Evolutionary conservation across 306 rosid genomes (phyloP).

Genomic region (Herpetospermum pedunculosum): DNA sequence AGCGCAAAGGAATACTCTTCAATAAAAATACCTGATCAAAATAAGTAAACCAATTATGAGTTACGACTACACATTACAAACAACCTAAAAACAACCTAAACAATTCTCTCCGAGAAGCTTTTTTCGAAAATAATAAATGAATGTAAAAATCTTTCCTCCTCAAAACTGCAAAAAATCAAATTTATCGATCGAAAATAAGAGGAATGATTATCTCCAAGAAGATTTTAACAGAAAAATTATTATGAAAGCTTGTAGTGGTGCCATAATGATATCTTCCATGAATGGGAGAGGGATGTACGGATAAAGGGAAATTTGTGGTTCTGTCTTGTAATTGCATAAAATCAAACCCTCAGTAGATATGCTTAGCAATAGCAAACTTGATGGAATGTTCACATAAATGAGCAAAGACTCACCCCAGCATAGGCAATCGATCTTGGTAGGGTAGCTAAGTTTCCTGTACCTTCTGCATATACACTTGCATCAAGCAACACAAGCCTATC

Average conservation of each 20-base stretch:
- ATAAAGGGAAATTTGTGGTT: neutral
- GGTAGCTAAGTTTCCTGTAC: slow-evolving; percentile 56
- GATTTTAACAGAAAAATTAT: neutral
- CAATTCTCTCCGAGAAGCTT: neutral
- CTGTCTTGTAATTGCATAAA: neutral
- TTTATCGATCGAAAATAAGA: neutral
- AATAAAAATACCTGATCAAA: slow-evolving; percentile 51
- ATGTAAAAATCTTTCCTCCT: neutral
- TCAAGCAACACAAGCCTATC: slow-evolving; percentile 82
- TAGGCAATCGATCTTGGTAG: slow-evolving; percentile 57
- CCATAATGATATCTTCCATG: neutral
- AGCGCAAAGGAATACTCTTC: slow-evolving; percentile 64
- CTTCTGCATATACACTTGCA: slow-evolving; percentile 89
- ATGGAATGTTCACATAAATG: neutral
- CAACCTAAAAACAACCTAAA: neutral
- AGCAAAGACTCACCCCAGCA: slow-evolving; percentile 55
- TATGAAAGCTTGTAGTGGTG: neutral
- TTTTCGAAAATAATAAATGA: neutral
- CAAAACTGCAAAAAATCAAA: neutral
- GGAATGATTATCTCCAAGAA: neutral
- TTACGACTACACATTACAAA: neutral
- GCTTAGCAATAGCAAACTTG: neutral
- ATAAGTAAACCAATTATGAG: neutral
- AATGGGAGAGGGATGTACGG: neutral
- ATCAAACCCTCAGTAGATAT: neutral